Base-by-base conservation (phyloP, 345 rosid species). In the Arabidopsis arenosa region DNA sequence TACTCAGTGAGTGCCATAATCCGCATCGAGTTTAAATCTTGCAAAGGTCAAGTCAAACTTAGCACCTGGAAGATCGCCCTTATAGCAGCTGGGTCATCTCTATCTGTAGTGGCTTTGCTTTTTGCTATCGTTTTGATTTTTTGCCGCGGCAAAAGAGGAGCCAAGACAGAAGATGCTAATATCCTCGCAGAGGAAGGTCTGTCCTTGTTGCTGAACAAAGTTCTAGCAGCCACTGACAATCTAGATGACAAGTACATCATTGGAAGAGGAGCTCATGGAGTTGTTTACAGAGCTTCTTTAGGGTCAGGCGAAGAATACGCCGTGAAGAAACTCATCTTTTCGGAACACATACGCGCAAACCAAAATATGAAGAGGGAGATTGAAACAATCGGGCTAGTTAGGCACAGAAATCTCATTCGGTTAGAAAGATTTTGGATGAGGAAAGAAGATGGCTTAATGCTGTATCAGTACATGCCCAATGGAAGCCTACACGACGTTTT, bases 201-300 rank as follows among this genome's bases (percentile, higher is more conserved):
- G 23, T 65, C 92, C 35, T 68, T 85, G 47, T 81, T 90, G 43
- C 86, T 89, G 15, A 79, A 76, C 54, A 66, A 86, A 81, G 88
- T 86, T 70, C 85, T 88, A 76, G 80, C 80, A 74, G 97, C 87
- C 47, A 89, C 80, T 77, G 80, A 70, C 8, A 77, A 77, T 70
- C 75, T 70, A 44, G 66, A 77, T 57, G 72, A 70, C 44, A 77
- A 63, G 72, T 77, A 77, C 72, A 70, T 70, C 44, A 70, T 77
- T 26, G 81, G 95, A 35, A 86, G 79, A 76, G 98, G 97, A 76
- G 89, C 86, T 17, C 98, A 93, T 57, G 98, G 97, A 78, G 81
- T 81, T 55, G 91, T 93, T 65, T 93, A 85, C 63, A 91, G 83
- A 81, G 97, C 87, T 36, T 73, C 77, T 13, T 32, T 91, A 78